A percentile compares a stretch with the other conserved stretches of the same genome.
Evolutionary conservation across 176 grass and related monocot genomes (phyloP).

Genomic region (Neostapfia colusana): DNA sequence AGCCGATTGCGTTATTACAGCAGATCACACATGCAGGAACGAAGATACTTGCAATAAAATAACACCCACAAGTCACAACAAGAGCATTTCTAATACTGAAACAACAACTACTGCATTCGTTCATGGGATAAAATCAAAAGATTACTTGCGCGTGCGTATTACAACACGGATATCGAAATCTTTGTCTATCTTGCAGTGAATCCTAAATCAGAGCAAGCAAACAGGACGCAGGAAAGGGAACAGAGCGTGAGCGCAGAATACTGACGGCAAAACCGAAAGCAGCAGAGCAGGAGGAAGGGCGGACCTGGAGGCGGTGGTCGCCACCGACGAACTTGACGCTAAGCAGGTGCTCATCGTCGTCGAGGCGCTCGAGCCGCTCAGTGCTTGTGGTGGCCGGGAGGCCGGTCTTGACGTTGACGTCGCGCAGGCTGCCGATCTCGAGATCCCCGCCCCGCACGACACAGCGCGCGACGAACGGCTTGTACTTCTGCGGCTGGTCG

Average conservation of each 20-base stretch:
- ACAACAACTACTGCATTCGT: background rate
- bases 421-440: conserved; percentile 69
- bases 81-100: background rate
- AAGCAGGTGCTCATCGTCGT: conserved; percentile 76
- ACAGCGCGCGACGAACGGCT: conserved; percentile 82
- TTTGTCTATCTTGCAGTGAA: background rate
- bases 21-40: background rate
- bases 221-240: background rate
- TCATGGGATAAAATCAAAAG: background rate
- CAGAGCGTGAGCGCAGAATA: background rate
- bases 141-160: background rate
- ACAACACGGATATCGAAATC: background rate
- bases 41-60: background rate
- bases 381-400: conserved; percentile 80
- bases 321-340: conserved; percentile 78
- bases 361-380: conserved; percentile 70
- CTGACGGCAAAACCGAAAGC: background rate
- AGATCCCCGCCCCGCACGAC: conserved; percentile 62
- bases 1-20: conserved; percentile 3
- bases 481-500: conserved; percentile 89
- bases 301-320: conserved; percentile 79
- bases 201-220: background rate
- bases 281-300: conserved; percentile 46
- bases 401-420: conserved; percentile 79
- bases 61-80: background rate